Base-by-base conservation (phyloP, 495 filamentous ascomycete genomes). In the Penicillium steckii region DNA sequence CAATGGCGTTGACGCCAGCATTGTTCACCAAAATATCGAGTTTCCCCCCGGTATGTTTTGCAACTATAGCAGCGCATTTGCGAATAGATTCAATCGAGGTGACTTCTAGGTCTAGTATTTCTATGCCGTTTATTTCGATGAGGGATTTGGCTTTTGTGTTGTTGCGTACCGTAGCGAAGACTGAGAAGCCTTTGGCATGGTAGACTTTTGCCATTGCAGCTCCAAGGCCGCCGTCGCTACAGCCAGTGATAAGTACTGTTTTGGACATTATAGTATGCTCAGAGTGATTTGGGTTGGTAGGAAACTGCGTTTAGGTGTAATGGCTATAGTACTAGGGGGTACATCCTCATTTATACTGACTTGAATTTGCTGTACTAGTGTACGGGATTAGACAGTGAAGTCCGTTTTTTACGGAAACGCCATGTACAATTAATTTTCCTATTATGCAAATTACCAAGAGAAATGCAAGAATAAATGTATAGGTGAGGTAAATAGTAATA, bases 221-320 rank as follows among this genome's bases (percentile, higher is more conserved):
- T 21, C 53, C 53, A 17, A 55, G 40, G 17, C 53, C 53, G 23
- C 53, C 53, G 23, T 45, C 46, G 32, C 46, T 50, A 15, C 47
- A 50, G 6, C 41, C 53, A 9, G 46, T 55, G n/a, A 50, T 29
- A 3, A 52, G 29, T 13, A 52, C 49, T 27, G 49, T 45, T 15
- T 49, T 49, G 3, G 33, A 7, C 33, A 37, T 37, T 37, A 13
- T 32, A 32, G 29, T 12, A 6, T 12, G 10, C 5, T 32, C n/a
- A 13, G 29, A 13, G 29, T 32, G 29, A 4, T 13, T 12, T 32
- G 5, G 8, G 3, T 2, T 10, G 29, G 10, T 2, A 32, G 8
- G 8, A 2, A 32, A 13, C n/a, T 32, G 5, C 10, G 29, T n/a
- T n/a, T n/a, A n/a, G n/a, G n/a, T n/a, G n/a, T n/a, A n/a, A n/a